A percentile compares a stretch with the other conserved stretches of the same genome.
These are phyloP conservation scores for Fusarium dlaminii DNA, from an alignment of 2,329 filamentous ascomycete species.

Conservation along the genomic window DNA sequence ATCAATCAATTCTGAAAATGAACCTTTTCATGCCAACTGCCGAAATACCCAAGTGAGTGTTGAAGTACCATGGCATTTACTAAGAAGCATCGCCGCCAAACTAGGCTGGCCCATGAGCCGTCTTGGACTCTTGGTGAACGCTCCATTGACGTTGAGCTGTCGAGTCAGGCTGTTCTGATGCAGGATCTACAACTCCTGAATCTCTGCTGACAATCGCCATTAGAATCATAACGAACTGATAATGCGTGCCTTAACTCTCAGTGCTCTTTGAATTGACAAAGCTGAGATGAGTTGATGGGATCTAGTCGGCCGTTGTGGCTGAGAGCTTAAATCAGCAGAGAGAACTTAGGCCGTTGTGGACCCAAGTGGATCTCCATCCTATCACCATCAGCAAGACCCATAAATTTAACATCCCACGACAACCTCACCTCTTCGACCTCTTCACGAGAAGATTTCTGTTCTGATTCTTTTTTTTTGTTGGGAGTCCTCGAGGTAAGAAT, in stretches of 20 bases:
- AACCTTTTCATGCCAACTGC: too few species aligned
- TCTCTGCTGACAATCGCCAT: too few species aligned
- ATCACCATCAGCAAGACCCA: not conserved
- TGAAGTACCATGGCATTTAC: too few species aligned
- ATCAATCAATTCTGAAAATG: too few species aligned
- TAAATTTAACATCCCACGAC: not conserved
- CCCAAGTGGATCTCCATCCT: not conserved
- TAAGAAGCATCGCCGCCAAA: too few species aligned
- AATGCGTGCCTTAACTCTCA: not conserved
- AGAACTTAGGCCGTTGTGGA: not conserved
- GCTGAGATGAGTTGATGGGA: not conserved
- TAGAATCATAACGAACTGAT: too few species aligned
- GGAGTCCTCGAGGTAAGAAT: rapidly evolving
- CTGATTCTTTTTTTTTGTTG: rapidly evolving
- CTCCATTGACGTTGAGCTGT: not conserved
- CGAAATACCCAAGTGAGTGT: too few species aligned
- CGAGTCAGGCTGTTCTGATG: not conserved
- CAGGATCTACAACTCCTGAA: too few species aligned
- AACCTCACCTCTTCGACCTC: not conserved
- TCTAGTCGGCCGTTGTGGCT: not conserved
- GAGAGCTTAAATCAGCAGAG: too few species aligned
- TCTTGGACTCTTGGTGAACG: not conserved
- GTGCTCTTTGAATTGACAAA: not conserved
- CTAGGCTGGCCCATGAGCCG: too few species aligned
- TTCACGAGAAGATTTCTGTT: rapidly evolving